Base-by-base conservation (phyloP, 1,284 basidiomycete species). In the Sporisorium sorghi region DNA sequence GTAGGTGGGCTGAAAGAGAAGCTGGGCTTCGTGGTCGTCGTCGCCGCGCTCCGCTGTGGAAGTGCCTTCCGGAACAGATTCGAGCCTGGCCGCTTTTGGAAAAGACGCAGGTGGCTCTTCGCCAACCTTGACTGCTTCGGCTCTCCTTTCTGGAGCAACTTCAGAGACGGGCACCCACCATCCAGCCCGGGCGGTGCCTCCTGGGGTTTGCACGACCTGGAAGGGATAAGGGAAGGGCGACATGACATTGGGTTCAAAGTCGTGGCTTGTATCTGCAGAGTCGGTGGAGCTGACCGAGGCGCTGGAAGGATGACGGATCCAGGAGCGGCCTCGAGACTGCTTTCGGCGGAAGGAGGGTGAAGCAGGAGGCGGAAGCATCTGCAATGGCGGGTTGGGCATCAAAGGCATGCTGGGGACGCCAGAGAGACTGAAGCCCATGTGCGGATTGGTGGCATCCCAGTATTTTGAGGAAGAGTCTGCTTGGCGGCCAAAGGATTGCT, bases 321-420 rank as follows among this genome's bases (percentile, higher is more conserved):
- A 47, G 19, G 57, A 50, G 12, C 44, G 40, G 26, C 21, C 33
- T 12, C 50, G 60, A 37, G 53, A 54, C 15, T 57, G 37, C 43
- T 55, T 64, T 39, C 60, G 32, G n/a, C 59, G 61, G 30, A 72
- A 71, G 9, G 65, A 62, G 6, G 76, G 76, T 3, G 77, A 76
- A 2, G 67, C 59, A 1, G 79, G 71, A 7, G 79, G 79, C 5
- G 79, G 79, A 2, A 80, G 65, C 79, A 80, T 78, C 49, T 78
- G 71, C 24, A 78, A 54, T 17, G 79, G 74, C 10, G 79, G 73
- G 8, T 73, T 73, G 30, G 79, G 76, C 73, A 78, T 81, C 28
- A 80, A 39, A 2, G 77, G 77, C 74, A 78, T 73, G 60, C 78
- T 80, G 7, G 79, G 79, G 5, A 81, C 79, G 9, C 79, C 79